A percentile compares a stretch with the other conserved stretches of the same genome.
Evolutionary conservation across 768 basidiomycete species (phyloP).

Genomic region (Trametes sanguinea): DNA sequence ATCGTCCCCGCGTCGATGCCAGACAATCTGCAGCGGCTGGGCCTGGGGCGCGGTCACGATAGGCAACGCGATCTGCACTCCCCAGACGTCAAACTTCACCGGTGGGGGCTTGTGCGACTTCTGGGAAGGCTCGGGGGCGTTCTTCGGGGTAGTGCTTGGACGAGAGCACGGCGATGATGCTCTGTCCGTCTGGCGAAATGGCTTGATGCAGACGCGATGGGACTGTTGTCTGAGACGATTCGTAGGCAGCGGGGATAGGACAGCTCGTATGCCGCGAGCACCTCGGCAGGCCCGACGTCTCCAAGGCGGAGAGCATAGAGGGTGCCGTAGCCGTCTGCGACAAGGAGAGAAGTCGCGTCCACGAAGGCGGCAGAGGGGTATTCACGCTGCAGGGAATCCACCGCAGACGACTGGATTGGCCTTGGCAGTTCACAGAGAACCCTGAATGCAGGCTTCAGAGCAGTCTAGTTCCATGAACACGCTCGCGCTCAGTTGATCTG

Average conservation of each 20-base stretch:
- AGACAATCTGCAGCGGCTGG: slow-evolving; percentile 53
- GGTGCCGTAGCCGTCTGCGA: slow-evolving; percentile 71
- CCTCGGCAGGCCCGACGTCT: slow-evolving; percentile 40
- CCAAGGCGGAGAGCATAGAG: slow-evolving; percentile 60
- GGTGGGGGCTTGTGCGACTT: slow-evolving; percentile 31
- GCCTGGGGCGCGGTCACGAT: slow-evolving; percentile 37
- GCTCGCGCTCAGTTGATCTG: background rate
- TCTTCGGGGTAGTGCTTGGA: slow-evolving; percentile 45
- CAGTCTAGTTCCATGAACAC: slow-evolving; percentile 46
- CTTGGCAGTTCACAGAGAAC: slow-evolving; percentile 62
- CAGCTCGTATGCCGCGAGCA: slow-evolving; percentile 57
- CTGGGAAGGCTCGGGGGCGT: slow-evolving; percentile 8
- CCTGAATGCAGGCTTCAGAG: slow-evolving; percentile 51
- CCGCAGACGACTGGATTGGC: slow-evolving; percentile 45
- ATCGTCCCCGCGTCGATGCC: slow-evolving; percentile 69
- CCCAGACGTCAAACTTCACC: slow-evolving; percentile 67
- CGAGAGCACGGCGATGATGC: slow-evolving; percentile 55
- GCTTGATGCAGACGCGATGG: slow-evolving; percentile 52
- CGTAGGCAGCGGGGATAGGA: slow-evolving; percentile 23
- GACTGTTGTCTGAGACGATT: slow-evolving; percentile 32
- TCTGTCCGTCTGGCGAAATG: slow-evolving; percentile 37
- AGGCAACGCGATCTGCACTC: slow-evolving; percentile 51
- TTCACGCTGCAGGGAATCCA: slow-evolving; percentile 53
- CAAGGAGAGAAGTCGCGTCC: slow-evolving; percentile 48
- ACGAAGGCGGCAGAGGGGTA: slow-evolving; percentile 74